Conservation (phyloP, 805 yeast species). For the Metschnikowia noctiluminum region DNA sequence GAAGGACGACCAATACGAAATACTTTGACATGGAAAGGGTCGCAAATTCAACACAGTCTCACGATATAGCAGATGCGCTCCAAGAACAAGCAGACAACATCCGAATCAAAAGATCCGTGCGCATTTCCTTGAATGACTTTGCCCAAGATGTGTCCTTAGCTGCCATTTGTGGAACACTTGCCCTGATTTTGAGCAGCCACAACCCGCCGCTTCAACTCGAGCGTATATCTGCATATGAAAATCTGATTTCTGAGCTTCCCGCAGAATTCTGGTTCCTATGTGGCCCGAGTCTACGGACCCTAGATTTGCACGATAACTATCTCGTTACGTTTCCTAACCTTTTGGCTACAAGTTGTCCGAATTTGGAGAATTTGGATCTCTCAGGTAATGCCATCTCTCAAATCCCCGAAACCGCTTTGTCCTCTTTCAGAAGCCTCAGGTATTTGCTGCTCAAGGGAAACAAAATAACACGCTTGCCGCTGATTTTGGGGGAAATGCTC, state of each 20-base stretch:
- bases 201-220: slow-evolving; percentile 12
- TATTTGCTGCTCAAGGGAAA: slow-evolving; percentile 64
- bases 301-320: slow-evolving; percentile 64
- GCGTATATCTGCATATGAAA: slow-evolving; percentile 10
- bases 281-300: slow-evolving; percentile 32
- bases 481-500: slow-evolving; percentile 47
- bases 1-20: too few relatives aligned
- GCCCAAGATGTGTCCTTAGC: slow-evolving; percentile 10
- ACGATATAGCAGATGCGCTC: slow-evolving; percentile 3
- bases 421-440: slow-evolving; percentile 43
- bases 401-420: slow-evolving; percentile 44
- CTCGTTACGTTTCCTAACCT: slow-evolving; percentile 52
- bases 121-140: slow-evolving; percentile 12
- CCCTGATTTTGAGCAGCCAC: slow-evolving; percentile 5
- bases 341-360: slow-evolving; percentile 29
- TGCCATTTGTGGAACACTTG: slow-evolving; percentile 13
- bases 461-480: slow-evolving; percentile 51
- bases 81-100: slow-evolving; percentile 13
- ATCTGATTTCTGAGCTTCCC: slow-evolving; percentile 11
- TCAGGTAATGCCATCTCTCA: slow-evolving; percentile 51
- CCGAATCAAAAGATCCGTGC: slow-evolving; percentile 12
- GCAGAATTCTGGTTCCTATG: slow-evolving; percentile 11
- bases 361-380: slow-evolving; percentile 63
- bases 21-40: not conserved
- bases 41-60: slow-evolving; percentile 1